Base-by-base conservation (phyloP, 2,329 filamentous ascomycete species). In the Colletotrichum chrysophilum region DNA sequence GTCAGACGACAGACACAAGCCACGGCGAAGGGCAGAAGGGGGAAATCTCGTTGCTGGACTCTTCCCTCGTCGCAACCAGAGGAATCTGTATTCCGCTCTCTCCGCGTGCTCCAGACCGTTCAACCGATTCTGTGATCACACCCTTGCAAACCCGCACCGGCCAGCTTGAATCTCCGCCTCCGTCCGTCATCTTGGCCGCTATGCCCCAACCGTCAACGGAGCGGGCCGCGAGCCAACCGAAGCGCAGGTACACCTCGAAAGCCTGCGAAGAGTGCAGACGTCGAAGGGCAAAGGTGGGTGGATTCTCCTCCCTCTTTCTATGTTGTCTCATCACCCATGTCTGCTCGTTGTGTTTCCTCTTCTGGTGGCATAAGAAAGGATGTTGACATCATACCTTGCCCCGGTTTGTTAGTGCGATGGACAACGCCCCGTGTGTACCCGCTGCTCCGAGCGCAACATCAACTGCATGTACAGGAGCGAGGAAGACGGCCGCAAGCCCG, bases 211-310 rank as follows among this genome's bases (percentile, higher is more conserved):
- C 43, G 69, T 73, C 70, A 8, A 48, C 70, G 64, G 73, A 75
- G 43, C 73, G 70, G 70, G 70, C 64, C 34, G 64, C 38, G 48
- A 36, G 43, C 58, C 70, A 68, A 52, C 73, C 70, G 70, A 75
- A 73, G 69, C 73, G 73, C 43, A 79, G 79, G 52, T 79, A 79
- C 58, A 78, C 76, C 13, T 68, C 76, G 5, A 81, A 81, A 43
- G 84, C 84, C 5, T 85, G 84, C 60, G 81, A 85, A 66, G 81
- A 82, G 76, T 86, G 84, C 70, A 83, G 84, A 7, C 81, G 83
- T 24, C 81, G 84, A 34, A 78, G 83, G 67, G 81, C 82, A 26
- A 85, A 85, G 81, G 84, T 84, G 16, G 38, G 66, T 68, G 43
- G 14, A 62, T 36, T 69, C 21, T 24, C 14, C 10, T 60, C 24